Evolutionary conservation across 2,329 filamentous ascomycete species (phyloP).

Genomic region (Graphilbum ipis-grandicollis): DNA sequence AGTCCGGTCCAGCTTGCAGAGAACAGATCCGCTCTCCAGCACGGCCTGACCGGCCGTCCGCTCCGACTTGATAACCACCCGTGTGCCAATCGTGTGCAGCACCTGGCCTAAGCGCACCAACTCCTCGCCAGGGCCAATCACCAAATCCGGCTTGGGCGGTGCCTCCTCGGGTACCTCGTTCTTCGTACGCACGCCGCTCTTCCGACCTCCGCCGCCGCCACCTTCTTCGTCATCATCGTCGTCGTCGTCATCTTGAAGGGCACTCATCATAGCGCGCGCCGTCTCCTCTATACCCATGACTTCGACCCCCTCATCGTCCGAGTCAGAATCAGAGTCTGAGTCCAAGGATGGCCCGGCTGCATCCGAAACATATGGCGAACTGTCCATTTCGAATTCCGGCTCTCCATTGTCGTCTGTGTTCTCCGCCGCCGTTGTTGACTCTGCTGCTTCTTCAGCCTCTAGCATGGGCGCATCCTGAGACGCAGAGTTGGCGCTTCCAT

Average conservation of each 20-base stretch:
- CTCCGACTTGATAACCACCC: slow-evolving; percentile 61
- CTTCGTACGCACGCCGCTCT: slow-evolving; percentile 50
- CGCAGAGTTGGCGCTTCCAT: too few species aligned
- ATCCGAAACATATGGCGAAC: slow-evolving; percentile 57
- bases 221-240: slow-evolving; percentile 13
- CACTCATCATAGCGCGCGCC: too few species aligned
- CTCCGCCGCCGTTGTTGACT: too few species aligned
- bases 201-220: slow-evolving; percentile 13
- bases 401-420: slow-evolving; percentile 3
- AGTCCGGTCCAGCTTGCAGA: slow-evolving; percentile 59
- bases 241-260: too few species aligned
- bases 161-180: slow-evolving; percentile 57
- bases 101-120: slow-evolving; percentile 61
- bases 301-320: slow-evolving; percentile 41
- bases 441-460: too few species aligned
- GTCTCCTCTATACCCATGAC: slow-evolving; percentile 68
- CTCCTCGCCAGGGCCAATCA: slow-evolving; percentile 59
- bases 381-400: slow-evolving; percentile 67
- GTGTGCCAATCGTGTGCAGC: slow-evolving; percentile 61
- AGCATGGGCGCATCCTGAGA: too few species aligned
- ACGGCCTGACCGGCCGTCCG: slow-evolving; percentile 70
- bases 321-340: slow-evolving; percentile 24
- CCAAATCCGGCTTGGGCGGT: slow-evolving; percentile 59
- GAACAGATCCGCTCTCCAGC: slow-evolving; percentile 65
- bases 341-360: slow-evolving; percentile 2